These are phyloP conservation scores for Talaromyces piceae DNA, from an alignment of 2,329 filamentous ascomycete genomes.

Conservation along the genomic window DNA sequence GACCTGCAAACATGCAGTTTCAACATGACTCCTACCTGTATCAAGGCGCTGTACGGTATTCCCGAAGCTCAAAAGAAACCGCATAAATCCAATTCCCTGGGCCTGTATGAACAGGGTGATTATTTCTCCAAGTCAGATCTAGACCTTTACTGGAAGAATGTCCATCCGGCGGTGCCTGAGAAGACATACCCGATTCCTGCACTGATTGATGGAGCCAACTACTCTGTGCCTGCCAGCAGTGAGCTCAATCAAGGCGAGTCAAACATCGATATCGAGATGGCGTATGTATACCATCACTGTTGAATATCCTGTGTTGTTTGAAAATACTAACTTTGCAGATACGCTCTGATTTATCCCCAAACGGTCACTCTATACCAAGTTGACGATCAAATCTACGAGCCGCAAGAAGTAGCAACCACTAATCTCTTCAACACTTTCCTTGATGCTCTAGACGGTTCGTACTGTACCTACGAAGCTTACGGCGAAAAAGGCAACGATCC, in stretches of 20 bases:
- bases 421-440: conserved; percentile 42
- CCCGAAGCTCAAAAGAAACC: conserved; percentile 3
- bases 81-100: conserved; percentile 6
- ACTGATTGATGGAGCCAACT: conserved; percentile 32
- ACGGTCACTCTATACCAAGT: conserved; percentile 45
- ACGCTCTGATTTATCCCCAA: conserved; percentile 48
- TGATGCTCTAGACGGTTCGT: conserved; percentile 47
- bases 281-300: conserved; percentile 14
- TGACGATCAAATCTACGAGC: conserved; percentile 41
- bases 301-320: not conserved
- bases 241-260: conserved; percentile 40
- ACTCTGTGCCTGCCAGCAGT: conserved; percentile 26
- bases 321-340: conserved; percentile 16
- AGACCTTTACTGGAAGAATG: conserved; percentile 10
- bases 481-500: conserved; percentile 44
- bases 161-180: conserved; percentile 8
- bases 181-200: conserved; percentile 9
- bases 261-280: conserved; percentile 49
- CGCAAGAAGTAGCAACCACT: conserved; percentile 20
- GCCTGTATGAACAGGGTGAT: conserved; percentile 11
- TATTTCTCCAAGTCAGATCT: conserved; percentile 12
- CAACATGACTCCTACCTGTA: conserved; percentile 11
- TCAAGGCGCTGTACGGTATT: conserved; percentile 9
- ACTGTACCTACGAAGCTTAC: conserved; percentile 46
- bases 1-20: conserved; percentile 5